phyloP scores from a whole-genome alignment of 768 basidiomycete genomes.

The Crucibulum laeve region DNA sequence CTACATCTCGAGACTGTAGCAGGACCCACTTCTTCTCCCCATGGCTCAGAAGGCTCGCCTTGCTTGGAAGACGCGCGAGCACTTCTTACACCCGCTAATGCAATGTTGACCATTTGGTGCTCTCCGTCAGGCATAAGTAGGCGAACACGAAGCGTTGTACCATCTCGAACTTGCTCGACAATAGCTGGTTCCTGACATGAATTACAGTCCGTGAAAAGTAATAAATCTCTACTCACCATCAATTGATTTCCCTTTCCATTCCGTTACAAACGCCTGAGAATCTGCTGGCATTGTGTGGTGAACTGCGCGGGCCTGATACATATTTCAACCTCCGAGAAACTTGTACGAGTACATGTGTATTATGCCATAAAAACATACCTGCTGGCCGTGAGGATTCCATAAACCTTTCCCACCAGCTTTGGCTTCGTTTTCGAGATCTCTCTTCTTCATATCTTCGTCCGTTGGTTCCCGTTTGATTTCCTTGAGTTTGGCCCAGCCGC shows the following conservation, averaged over 20 bases:
- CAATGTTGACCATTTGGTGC: conserved; percentile 87
- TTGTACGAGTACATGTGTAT: not conserved
- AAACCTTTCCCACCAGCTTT: conserved; percentile 71
- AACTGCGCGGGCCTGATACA: conserved; percentile 59
- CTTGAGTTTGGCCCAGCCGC: conserved; percentile 93
- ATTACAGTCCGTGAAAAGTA: conserved; percentile 5
- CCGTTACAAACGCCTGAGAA: conserved; percentile 81
- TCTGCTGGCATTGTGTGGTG: conserved; percentile 88
- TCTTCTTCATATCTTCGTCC: conserved; percentile 70
- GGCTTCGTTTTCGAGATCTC: conserved; percentile 75
- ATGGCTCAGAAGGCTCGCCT: conserved; percentile 77
- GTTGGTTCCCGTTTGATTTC: conserved; percentile 81
- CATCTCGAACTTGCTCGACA: conserved; percentile 92
- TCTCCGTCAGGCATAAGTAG: conserved; percentile 84
- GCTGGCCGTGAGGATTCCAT: conserved; percentile 81
- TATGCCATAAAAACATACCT: conserved; percentile 33
- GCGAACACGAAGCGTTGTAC: conserved; percentile 84
- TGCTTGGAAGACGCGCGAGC: conserved; percentile 66
- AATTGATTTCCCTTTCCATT: conserved; percentile 88
- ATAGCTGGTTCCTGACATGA: conserved; percentile 48
- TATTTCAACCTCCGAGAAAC: conserved; percentile 1
- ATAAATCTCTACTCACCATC: conserved; percentile 53
- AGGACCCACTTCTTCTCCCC: conserved; percentile 77
- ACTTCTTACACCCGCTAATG: conserved; percentile 78
- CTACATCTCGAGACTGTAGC: conserved; percentile 4